Percentiles rank a stretch among this genome's conserved stretches.
Evolutionary conservation across 2,329 filamentous ascomycete species (phyloP).

Genomic region (Lachnellula suecica): DNA sequence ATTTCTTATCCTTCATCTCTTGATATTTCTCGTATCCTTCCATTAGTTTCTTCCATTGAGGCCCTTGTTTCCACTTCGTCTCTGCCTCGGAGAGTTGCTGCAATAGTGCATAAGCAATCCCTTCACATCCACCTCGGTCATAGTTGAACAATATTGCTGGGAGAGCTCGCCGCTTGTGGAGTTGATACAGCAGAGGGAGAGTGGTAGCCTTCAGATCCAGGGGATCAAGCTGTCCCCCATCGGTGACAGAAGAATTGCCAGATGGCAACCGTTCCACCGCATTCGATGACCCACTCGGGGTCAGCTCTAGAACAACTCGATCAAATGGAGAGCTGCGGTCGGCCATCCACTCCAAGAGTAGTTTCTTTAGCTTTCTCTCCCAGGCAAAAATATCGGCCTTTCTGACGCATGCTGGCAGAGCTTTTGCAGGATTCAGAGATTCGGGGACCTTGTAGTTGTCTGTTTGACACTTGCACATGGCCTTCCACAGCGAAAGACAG

Average conservation of each 20-base stretch:
- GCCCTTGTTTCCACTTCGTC: slow-evolving; percentile 52
- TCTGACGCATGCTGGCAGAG: slow-evolving; percentile 52
- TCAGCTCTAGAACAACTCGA: slow-evolving; percentile 46
- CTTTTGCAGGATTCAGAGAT: slow-evolving; percentile 47
- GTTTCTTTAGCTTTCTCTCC: slow-evolving; percentile 59
- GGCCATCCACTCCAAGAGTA: slow-evolving; percentile 60
- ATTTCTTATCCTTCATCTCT: slow-evolving; percentile 43
- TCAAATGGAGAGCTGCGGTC: slow-evolving; percentile 45
- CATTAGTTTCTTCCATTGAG: slow-evolving; percentile 61
- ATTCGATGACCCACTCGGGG: slow-evolving; percentile 6
- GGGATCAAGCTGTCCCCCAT: slow-evolving; percentile 21
- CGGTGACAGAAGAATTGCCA: slow-evolving; percentile 15
- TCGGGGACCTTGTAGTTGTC: slow-evolving; percentile 47
- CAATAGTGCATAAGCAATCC: slow-evolving; percentile 51
- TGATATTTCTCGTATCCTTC: slow-evolving; percentile 58
- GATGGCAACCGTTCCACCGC: slow-evolving; percentile 11
- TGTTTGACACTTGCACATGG: slow-evolving; percentile 59
- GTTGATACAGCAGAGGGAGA: slow-evolving; percentile 56
- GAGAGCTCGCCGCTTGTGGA: slow-evolving; percentile 63
- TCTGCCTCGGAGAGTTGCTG: slow-evolving; percentile 55
- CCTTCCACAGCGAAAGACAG: slow-evolving; percentile 64
- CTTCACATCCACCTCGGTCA: slow-evolving; percentile 64
- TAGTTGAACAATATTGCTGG: slow-evolving; percentile 80
- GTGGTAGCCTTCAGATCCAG: slow-evolving; percentile 44
- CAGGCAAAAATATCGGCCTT: slow-evolving; percentile 68